Conservation (phyloP, 176 grass and related monocot species). For the Musa troglodytarum region DNA sequence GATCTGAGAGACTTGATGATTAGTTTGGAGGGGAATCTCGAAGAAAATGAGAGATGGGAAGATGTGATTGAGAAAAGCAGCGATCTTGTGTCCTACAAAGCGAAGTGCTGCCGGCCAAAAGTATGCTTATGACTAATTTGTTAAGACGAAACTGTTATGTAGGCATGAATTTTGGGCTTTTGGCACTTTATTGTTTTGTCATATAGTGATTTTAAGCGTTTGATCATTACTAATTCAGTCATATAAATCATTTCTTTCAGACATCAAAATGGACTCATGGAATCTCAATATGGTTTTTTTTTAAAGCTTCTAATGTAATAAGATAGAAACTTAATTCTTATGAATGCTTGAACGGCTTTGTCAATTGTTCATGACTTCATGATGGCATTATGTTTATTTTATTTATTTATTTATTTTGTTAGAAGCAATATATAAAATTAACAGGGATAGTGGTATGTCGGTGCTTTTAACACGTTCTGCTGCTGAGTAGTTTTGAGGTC, state of each 20-base stretch:
- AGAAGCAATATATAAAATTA: no score
- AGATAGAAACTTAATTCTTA: not conserved
- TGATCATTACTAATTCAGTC: not conserved
- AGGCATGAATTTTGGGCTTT: not conserved
- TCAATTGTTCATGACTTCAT: not conserved
- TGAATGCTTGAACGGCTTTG: not conserved
- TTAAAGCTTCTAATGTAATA: not conserved
- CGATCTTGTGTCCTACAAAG: slow-evolving; percentile 55
- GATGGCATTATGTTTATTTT: not conserved
- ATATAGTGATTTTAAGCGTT: not conserved
- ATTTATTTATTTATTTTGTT: not conserved
- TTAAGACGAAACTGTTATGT: not conserved
- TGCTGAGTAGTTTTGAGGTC: no score
- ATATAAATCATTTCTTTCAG: not conserved
- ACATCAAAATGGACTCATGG: not conserved
- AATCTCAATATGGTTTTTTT: not conserved
- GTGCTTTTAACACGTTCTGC: no score
- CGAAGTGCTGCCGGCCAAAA: slow-evolving; percentile 56
- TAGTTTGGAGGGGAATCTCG: slow-evolving; percentile 26
- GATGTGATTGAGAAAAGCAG: slow-evolving; percentile 53
- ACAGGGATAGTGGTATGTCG: no score
- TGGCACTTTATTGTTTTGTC: not conserved
- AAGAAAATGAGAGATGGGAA: slow-evolving; percentile 48
- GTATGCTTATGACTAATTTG: slow-evolving; percentile 29
- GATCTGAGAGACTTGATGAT: slow-evolving; percentile 65